A percentile compares a stretch with the other conserved stretches of the same genome.
Evolutionary conservation across 108 stramenopile genomes (phyloP).

Genomic region (Cyclotella kingstonii): DNA sequence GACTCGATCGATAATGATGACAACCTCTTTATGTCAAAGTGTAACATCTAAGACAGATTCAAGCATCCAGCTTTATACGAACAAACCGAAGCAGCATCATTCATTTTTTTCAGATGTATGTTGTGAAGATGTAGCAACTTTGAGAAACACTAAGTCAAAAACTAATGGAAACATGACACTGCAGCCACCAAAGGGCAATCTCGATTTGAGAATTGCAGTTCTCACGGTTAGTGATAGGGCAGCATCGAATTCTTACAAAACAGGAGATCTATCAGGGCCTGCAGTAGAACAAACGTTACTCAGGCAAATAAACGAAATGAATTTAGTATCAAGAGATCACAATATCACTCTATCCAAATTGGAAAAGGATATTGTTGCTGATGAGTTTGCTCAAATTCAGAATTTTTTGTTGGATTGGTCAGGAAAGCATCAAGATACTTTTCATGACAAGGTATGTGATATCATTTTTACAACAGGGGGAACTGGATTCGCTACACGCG

Average conservation of each 20-base stretch:
- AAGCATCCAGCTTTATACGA: constrained; percentile 4
- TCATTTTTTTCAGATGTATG: constrained; percentile 87
- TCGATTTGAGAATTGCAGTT: constrained; percentile 59
- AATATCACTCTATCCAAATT: constrained; percentile 20
- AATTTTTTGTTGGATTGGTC: constrained; percentile 53
- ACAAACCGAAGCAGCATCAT: not conserved
- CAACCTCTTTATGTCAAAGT: not conserved
- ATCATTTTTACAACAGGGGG: constrained; percentile 90
- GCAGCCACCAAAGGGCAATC: constrained; percentile 32
- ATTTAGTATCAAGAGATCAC: constrained; percentile 24
- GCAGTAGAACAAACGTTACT: constrained; percentile 57
- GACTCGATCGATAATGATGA: constrained; percentile 26
- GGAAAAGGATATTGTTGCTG: constrained; percentile 67
- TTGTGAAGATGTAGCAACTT: constrained; percentile 70
- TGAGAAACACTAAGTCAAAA: not conserved
- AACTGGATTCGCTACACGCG: constrained; percentile 83
- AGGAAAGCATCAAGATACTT: constrained; percentile 14
- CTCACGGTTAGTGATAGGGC: constrained; percentile 89
- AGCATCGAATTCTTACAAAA: constrained; percentile 56
- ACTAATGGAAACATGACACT: not conserved
- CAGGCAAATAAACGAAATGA: constrained; percentile 22
- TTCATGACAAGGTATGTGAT: constrained; percentile 35
- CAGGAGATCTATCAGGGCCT: constrained; percentile 86
- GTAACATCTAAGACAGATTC: constrained; percentile 1
- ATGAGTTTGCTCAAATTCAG: constrained; percentile 69